A percentile compares a stretch with the other conserved stretches of the same genome.
Evolutionary conservation across 345 rosid species (phyloP).

Genomic region (Anastatica hierochuntica): DNA sequence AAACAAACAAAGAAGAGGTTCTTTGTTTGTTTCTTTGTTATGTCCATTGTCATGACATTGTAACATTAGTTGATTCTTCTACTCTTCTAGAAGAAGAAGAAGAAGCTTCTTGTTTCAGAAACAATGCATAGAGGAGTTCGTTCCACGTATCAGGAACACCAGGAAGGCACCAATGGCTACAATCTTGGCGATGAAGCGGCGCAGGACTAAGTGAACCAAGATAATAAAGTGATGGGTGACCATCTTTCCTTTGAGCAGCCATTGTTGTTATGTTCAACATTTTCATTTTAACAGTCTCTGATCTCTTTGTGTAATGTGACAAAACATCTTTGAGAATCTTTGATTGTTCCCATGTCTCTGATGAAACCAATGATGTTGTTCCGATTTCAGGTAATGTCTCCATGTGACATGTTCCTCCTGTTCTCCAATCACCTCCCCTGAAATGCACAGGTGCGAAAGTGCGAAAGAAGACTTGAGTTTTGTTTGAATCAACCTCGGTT

Average conservation of each 20-base stretch:
- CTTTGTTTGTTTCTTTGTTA: background rate
- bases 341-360: slow-evolving; percentile 29
- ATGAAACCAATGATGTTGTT: slow-evolving; percentile 20
- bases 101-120: slow-evolving; percentile 24
- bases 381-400: slow-evolving; percentile 59
- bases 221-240: slow-evolving; percentile 63
- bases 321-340: slow-evolving; percentile 30
- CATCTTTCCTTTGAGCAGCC: slow-evolving; percentile 61
- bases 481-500: slow-evolving; percentile 37
- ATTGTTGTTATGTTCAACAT: slow-evolving; percentile 56
- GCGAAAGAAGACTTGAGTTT: slow-evolving; percentile 62
- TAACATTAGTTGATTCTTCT: slow-evolving; percentile 17
- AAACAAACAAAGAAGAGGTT: slow-evolving; percentile 3
- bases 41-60: slow-evolving; percentile 10
- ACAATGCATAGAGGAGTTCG: slow-evolving; percentile 23
- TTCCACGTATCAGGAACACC: slow-evolving; percentile 45
- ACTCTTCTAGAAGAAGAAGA: background rate
- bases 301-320: slow-evolving; percentile 19
- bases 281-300: slow-evolving; percentile 26
- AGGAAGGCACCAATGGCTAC: slow-evolving; percentile 93
- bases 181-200: slow-evolving; percentile 57
- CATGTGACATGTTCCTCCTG: slow-evolving; percentile 42
- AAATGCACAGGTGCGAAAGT: slow-evolving; percentile 72
- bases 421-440: slow-evolving; percentile 54
- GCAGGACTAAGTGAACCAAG: slow-evolving; percentile 42